Base-by-base conservation (phyloP, 441 rosid species). In the Pelargonium citronellum region DNA sequence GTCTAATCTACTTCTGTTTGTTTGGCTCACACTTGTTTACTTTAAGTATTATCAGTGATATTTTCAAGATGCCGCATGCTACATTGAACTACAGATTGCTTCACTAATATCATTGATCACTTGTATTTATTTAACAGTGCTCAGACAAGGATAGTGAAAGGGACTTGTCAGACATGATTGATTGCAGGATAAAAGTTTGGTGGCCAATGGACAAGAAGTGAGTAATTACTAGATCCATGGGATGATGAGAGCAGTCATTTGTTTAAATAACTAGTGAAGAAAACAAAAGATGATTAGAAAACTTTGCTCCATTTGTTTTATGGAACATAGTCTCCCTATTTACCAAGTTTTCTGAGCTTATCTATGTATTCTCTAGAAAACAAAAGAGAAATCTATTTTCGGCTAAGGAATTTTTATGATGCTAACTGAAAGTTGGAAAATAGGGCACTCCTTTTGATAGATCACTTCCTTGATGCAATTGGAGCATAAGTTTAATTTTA, bases 181-280 rank as follows among this genome's bases (percentile, higher is more conserved):
- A 98, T 75, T 82, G 80, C 81, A 84, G 84, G 82, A 83, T 96
- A 85, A 90, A 92, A 77, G 91, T 96, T 64, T 96, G 99, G 99
- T 96, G 98, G 99, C 99, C 99, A 71, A 80, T 90, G 96, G 99
- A 96, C 83, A 96, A 91, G 85, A 69, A 78, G 99, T 96, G 83
- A 91, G 96, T 78, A 64, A 55, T 68, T 13, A 24, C 34, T 72
- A 72, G 66, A 24, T 8, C 58, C 66, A 6, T 30, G 37, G 1
- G 22, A 39, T 7, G 46, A 62, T 62, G 43, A 62, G 7, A 62
- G 34, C 41, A 62, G n/a, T 39, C 66, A 11, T 27, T 62, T 22
- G 34, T 7, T 62, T n/a, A 62, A 30, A 24, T 4, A 13, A 62
- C 8, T 62, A 30, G 43, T 39, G n/a, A 62, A 62, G 51, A 39